Evolutionary conservation across 73 alveolate genomes (phyloP).

Genomic region (Uronychia binucleata): DNA sequence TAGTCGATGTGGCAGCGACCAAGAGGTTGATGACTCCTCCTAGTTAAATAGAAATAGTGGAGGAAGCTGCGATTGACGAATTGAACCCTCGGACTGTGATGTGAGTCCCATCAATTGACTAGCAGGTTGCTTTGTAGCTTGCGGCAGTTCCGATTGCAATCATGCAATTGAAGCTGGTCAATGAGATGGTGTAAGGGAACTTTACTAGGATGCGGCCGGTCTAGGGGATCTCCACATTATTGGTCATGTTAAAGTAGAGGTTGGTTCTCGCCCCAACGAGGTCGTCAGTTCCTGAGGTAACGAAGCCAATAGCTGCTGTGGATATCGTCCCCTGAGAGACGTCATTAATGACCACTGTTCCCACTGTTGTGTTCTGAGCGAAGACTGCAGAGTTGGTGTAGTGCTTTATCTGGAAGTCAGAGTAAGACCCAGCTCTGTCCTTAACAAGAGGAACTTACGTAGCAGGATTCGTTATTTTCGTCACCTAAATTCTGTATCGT

Average conservation of each 20-base stretch:
- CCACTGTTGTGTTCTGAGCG: neutral
- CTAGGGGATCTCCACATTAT: neutral
- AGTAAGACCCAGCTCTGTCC: neutral
- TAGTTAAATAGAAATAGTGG: neutral
- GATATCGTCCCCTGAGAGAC: neutral
- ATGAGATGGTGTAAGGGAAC: neutral
- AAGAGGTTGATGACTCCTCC: neutral
- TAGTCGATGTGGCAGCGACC: neutral
- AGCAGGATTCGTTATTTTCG: neutral
- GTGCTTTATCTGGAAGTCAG: neutral
- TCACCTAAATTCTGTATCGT: neutral
- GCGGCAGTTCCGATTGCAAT: neutral
- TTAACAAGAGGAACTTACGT: neutral
- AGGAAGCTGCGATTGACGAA: neutral
- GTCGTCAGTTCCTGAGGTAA: neutral
- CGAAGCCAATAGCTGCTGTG: neutral
- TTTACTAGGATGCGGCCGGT: neutral
- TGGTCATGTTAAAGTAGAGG: neutral
- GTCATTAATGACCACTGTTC: neutral
- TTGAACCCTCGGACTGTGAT: neutral
- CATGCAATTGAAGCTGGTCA: neutral
- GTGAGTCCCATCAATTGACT: neutral
- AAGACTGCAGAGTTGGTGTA: neutral
- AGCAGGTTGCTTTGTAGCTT: neutral
- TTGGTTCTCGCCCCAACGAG: neutral